These are phyloP conservation scores for Pichia membranifaciens DNA, from an alignment of 805 yeast genomes.

Conservation along the genomic window DNA sequence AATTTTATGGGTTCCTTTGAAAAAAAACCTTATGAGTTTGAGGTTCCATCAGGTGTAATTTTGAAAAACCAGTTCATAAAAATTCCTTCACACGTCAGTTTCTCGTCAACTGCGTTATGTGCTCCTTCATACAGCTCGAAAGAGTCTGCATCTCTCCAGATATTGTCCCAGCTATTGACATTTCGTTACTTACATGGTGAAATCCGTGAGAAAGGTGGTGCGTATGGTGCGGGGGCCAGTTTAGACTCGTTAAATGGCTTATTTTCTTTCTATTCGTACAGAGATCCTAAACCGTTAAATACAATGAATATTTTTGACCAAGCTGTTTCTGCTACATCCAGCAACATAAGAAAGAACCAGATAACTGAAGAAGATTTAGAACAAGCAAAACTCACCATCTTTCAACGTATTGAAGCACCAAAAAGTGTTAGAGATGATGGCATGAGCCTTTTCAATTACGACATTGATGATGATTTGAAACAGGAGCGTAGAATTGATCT, in stretches of 20 bases:
- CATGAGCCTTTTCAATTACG: constrained; percentile 53
- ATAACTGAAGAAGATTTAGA: constrained; percentile 56
- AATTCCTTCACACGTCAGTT: constrained; percentile 85
- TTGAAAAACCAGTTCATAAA: constrained; percentile 36
- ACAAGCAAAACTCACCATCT: constrained; percentile 85
- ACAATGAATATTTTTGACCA: constrained; percentile 56
- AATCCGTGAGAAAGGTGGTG: constrained; percentile 93
- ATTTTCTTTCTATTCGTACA: constrained; percentile 78
- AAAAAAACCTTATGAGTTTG: constrained; percentile 14
- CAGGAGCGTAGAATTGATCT: constrained; percentile 74
- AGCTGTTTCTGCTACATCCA: constrained; percentile 42
- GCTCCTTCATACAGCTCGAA: constrained; percentile 63
- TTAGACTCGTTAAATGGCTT: constrained; percentile 78
- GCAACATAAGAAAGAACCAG: constrained; percentile 20
- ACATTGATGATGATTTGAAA: constrained; percentile 70
- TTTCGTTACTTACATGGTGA: constrained; percentile 83
- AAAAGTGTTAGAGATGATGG: constrained; percentile 78
- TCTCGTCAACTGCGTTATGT: constrained; percentile 58
- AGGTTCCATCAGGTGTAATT: background rate
- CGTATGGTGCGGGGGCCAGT: constrained; percentile 92
- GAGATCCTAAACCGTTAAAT: constrained; percentile 83
- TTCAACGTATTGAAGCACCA: constrained; percentile 92
- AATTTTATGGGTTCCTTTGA: constrained; percentile 11
- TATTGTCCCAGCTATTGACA: constrained; percentile 72
- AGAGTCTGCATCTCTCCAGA: constrained; percentile 84